Conservation (phyloP, 1,139 yeast species). For the Torulaspora pretoriensis region DNA sequence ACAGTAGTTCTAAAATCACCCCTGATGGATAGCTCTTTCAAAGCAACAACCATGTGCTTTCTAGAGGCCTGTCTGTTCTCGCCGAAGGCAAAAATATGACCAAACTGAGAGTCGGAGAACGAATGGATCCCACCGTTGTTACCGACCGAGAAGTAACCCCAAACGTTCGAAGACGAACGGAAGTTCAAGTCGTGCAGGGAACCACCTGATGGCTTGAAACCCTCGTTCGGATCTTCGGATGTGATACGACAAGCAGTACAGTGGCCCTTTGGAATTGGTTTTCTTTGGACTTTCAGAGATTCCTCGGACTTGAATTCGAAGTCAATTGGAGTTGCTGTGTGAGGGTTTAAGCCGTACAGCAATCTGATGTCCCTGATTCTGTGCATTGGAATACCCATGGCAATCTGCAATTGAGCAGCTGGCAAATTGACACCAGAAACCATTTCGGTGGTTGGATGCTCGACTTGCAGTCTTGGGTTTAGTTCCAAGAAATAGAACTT, state of each 20-base stretch:
- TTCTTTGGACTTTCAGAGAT: slow-evolving; percentile 74
- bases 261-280: slow-evolving; percentile 94
- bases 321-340: slow-evolving; percentile 83
- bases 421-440: slow-evolving; percentile 97
- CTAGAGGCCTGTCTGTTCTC: slow-evolving; percentile 97
- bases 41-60: slow-evolving; percentile 97
- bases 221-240: slow-evolving; percentile 98
- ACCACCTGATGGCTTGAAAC: slow-evolving; percentile 98
- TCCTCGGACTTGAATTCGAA: slow-evolving; percentile 77
- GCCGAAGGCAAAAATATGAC: slow-evolving; percentile 97
- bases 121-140: slow-evolving; percentile 97
- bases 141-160: slow-evolving; percentile 99
- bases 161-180: slow-evolving; percentile 93
- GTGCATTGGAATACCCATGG: slow-evolving; percentile 98
- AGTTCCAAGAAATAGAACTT: slow-evolving; percentile 93
- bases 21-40: slow-evolving; percentile 91
- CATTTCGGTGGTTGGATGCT: slow-evolving; percentile 99
- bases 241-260: slow-evolving; percentile 99
- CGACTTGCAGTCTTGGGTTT: slow-evolving; percentile 97
- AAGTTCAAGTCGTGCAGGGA: slow-evolving; percentile 91
- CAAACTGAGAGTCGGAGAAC: slow-evolving; percentile 96
- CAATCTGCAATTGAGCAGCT: slow-evolving; percentile 96
- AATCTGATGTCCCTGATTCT: slow-evolving; percentile 88
- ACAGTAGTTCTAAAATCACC: slow-evolving; percentile 98
- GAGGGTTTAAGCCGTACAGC: slow-evolving; percentile 94